Base-by-base conservation (phyloP, 2,329 filamentous ascomycete genomes). In the Endothia cerciana region DNA sequence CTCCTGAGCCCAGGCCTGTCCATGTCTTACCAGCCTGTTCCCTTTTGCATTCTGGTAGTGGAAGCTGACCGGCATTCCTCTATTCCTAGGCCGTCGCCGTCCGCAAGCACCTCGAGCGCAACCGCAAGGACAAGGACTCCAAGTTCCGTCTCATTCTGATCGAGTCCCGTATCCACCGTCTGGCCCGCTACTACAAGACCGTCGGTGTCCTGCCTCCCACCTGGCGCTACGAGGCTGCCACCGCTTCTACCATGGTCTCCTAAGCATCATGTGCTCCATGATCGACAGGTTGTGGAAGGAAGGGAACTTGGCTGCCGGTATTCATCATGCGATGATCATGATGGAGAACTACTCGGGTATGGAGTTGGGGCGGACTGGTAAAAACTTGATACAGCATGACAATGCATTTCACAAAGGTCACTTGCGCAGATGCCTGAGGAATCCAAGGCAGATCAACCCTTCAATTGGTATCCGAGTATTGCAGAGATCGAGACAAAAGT, bases 131-230 rank as follows among this genome's bases (percentile, higher is more conserved):
- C 89, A 97, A 93, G 88, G 95, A 99, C 89, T 92, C 91, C 88
- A 99, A 99, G 89, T 99, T 99, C 92, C 94, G 95, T 81, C 92
- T 99, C 74, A 99, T 99, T 94, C 91, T 99, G 77, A 97, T 99
- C 85, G 95, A 99, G 89, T 98, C 95, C 81, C 93, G 96, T 85
- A 98, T 99, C 85, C 95, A 99, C 91, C 94, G 95, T 87, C 91
- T 99, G 75, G 95, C 93, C 60, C 73, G 95, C 76, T 98, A 98
- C 91, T 99, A 98, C 92, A 98, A 97, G 92, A 94, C 93, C 81
- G 94, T 89, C 79, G 88, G 87, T 80, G 87, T 90, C 77, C 86
- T 90, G 70, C 87, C 94, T 78, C 94, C 94, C 75, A 98, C 92
- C 85, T 98, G 94, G 94, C 94, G 92, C 87, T 98, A 98, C 89